Percentiles rank a stretch among this genome's conserved stretches.
Conservation (phyloP, 2,329 filamentous ascomycete species). For the Pseudocercospora vitis region DNA sequence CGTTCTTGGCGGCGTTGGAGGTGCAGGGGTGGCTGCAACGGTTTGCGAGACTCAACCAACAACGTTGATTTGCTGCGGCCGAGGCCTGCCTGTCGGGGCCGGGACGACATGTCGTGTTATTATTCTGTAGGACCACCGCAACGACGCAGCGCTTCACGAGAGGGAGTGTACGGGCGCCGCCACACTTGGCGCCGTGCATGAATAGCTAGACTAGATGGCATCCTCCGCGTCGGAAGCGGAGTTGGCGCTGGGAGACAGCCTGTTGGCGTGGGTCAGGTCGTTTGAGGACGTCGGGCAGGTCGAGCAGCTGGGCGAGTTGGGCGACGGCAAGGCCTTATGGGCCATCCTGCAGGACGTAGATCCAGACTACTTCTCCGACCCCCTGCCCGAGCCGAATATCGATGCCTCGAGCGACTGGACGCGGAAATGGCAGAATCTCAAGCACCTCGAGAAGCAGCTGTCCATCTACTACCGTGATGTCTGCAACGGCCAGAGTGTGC, state of each 20-base stretch:
- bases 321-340: constrained; percentile 51
- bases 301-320: constrained; percentile 45
- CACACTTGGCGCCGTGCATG: neutral
- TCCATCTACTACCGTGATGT: constrained; percentile 52
- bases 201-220: constrained; percentile 28
- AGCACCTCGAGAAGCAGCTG: constrained; percentile 51
- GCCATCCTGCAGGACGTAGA: constrained; percentile 50
- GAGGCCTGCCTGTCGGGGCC: neutral
- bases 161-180: neutral
- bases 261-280: constrained; percentile 45
- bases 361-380: constrained; percentile 49
- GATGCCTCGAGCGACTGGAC: constrained; percentile 51
- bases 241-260: constrained; percentile 31
- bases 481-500: constrained; percentile 40
- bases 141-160: neutral
- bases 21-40: neutral
- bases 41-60: too few species aligned
- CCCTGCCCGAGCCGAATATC: constrained; percentile 48
- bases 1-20: neutral
- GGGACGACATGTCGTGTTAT: neutral
- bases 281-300: constrained; percentile 44
- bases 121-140: neutral
- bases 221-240: constrained; percentile 19
- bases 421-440: constrained; percentile 54
- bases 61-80: too few species aligned